phyloP scores from a whole-genome alignment of 2,329 filamentous ascomycete species.

The Alternaria arborescens region DNA sequence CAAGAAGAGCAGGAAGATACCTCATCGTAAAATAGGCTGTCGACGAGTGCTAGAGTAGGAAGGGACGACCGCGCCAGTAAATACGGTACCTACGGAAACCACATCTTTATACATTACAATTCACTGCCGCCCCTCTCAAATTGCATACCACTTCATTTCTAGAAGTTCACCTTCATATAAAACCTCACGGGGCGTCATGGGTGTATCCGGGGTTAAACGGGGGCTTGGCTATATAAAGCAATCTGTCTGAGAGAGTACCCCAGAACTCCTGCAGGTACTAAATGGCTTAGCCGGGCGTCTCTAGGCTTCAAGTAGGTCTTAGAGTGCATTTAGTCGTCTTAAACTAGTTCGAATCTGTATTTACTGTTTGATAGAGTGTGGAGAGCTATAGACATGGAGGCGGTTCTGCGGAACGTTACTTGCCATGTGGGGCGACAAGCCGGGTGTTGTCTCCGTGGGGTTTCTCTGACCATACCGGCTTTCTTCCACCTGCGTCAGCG shows the following conservation, averaged over 20 bases:
- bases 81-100: slow-evolving; percentile 3
- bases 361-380: neutral
- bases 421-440: slow-evolving; percentile 15
- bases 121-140: neutral
- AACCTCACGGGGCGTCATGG: slow-evolving; percentile 12
- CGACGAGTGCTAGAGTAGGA: slow-evolving; percentile 7
- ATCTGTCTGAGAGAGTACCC: slow-evolving; percentile 25
- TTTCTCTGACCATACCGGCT: neutral
- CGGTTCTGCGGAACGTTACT: slow-evolving; percentile 11
- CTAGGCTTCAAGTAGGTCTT: slow-evolving; percentile 2
- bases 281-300: slow-evolving; percentile 8
- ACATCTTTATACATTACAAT: slow-evolving; percentile 19
- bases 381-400: neutral
- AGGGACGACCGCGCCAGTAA: slow-evolving; percentile 11
- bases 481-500: slow-evolving; percentile 1
- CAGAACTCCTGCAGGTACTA: slow-evolving; percentile 13
- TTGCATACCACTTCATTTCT: slow-evolving; percentile 19
- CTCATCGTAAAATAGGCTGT: slow-evolving; percentile 27
- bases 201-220: slow-evolving; percentile 20
- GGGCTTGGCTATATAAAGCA: slow-evolving; percentile 32
- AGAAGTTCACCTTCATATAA: slow-evolving; percentile 19
- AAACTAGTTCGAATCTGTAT: neutral
- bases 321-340: slow-evolving; percentile 7
- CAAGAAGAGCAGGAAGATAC: slow-evolving; percentile 28
- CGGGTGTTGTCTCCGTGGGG: slow-evolving; percentile 3